Evolutionary conservation across 2,329 filamentous ascomycete species (phyloP).

Genomic region (Penicillium sp.): DNA sequence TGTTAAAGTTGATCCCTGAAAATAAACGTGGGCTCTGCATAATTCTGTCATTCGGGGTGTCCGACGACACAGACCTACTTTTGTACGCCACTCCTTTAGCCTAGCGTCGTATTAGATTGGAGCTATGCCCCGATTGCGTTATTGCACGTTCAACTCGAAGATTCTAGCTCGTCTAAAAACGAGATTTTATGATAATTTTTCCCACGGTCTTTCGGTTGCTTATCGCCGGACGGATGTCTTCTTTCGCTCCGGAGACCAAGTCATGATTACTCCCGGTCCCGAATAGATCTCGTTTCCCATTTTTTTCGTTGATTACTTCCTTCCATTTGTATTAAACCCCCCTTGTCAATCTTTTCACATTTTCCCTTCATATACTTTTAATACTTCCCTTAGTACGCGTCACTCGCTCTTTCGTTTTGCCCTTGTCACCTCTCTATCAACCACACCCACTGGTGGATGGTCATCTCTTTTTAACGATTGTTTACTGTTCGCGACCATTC

Average conservation of each 20-base stretch:
- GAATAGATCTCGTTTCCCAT: conserved; percentile 1
- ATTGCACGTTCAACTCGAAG: background rate
- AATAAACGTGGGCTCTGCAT: background rate
- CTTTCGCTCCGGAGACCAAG: conserved; percentile 12
- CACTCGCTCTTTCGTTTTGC: background rate
- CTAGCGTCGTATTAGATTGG: background rate
- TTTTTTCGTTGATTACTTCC: conserved; percentile 7
- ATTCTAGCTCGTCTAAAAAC: background rate
- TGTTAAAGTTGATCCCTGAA: background rate
- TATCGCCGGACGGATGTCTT: conserved; percentile 18
- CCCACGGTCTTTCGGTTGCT: conserved; percentile 1
- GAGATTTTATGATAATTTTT: background rate
- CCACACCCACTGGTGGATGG: conserved; percentile 5
- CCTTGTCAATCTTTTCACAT: conserved; percentile 1
- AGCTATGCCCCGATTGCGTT: background rate
- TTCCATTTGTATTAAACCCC: conserved; percentile 1
- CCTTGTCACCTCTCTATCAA: background rate
- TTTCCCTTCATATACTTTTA: background rate
- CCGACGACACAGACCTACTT: background rate
- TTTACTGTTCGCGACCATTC: background rate
- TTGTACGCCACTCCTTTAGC: no score
- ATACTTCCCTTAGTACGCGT: background rate
- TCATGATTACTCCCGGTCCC: conserved; percentile 8
- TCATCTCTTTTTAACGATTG: conserved; percentile 3
- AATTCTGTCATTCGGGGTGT: background rate